These are phyloP conservation scores for Scutellaria baicalensis DNA, from an alignment of 257 asterid genomes.

Conservation along the genomic window DNA sequence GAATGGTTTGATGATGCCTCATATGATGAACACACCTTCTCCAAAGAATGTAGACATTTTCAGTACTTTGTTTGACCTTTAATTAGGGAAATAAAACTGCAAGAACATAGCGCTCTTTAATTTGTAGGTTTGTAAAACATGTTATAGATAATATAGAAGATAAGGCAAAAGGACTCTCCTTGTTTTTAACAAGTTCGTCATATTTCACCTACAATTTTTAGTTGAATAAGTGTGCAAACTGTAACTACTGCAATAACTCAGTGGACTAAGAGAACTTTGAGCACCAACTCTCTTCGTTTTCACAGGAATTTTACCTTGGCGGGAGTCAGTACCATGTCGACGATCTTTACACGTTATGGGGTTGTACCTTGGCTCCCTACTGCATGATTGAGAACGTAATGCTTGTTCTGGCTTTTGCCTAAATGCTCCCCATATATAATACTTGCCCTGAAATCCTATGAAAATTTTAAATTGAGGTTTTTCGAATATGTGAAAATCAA, in stretches of 20 bases:
- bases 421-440: slow-evolving; percentile 73
- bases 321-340: neutral
- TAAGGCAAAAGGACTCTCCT: neutral
- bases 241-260: slow-evolving; percentile 20
- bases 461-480: neutral
- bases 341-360: neutral
- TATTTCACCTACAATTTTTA: neutral
- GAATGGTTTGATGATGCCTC: slow-evolving; percentile 37
- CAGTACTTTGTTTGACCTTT: slow-evolving; percentile 44
- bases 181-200: neutral
- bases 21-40: slow-evolving; percentile 29
- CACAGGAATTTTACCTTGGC: neutral
- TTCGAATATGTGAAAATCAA: neutral
- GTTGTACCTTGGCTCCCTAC: neutral
- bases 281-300: neutral
- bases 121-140: too few species aligned
- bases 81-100: neutral
- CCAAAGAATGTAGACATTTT: slow-evolving; percentile 57
- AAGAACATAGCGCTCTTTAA: too few species aligned
- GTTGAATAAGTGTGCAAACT: neutral
- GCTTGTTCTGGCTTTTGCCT: slow-evolving; percentile 20
- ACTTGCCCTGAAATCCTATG: slow-evolving; percentile 53
- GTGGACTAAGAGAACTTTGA: slow-evolving; percentile 10
- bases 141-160: neutral
- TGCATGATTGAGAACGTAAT: neutral